phyloP scores from a whole-genome alignment of 306 rosid genomes.

The Hylodesmum podocarpum region DNA sequence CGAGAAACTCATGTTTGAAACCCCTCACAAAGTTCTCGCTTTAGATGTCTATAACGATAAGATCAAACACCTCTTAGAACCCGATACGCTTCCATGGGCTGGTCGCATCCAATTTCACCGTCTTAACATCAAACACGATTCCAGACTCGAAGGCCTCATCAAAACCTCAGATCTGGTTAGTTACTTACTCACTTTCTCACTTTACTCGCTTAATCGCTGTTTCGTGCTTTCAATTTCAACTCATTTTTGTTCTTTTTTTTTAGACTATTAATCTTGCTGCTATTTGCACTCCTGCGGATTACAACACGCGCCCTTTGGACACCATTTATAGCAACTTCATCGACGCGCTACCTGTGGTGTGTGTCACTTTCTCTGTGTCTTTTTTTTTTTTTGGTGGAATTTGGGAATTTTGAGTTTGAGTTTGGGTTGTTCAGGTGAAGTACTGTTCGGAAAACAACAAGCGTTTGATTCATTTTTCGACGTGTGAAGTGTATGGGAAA shows the following conservation, averaged over 20 bases:
- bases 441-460: constrained; percentile 87
- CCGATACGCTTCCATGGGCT: constrained; percentile 60
- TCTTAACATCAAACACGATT: constrained; percentile 86
- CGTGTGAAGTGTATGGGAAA: constrained; percentile 97
- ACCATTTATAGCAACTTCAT: constrained; percentile 94
- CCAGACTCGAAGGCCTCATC: constrained; percentile 86
- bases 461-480: constrained; percentile 91
- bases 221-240: no score
- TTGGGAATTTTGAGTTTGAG: constrained; percentile 6
- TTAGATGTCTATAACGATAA: constrained; percentile 85
- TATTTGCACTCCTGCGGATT: constrained; percentile 93
- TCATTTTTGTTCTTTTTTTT: no score
- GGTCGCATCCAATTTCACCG: constrained; percentile 91
- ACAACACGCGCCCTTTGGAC: constrained; percentile 90
- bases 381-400: neutral
- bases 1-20: constrained; percentile 77
- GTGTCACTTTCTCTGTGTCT: neutral
- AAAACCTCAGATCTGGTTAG: constrained; percentile 88
- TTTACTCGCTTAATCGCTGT: neutral
- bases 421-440: constrained; percentile 58
- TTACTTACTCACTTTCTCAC: neutral
- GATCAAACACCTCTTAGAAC: constrained; percentile 86
- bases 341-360: constrained; percentile 91
- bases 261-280: constrained; percentile 95
- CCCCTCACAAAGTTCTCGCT: constrained; percentile 81